Base-by-base conservation (phyloP, 2,329 filamentous ascomycete species). In the Phoma sp. region DNA sequence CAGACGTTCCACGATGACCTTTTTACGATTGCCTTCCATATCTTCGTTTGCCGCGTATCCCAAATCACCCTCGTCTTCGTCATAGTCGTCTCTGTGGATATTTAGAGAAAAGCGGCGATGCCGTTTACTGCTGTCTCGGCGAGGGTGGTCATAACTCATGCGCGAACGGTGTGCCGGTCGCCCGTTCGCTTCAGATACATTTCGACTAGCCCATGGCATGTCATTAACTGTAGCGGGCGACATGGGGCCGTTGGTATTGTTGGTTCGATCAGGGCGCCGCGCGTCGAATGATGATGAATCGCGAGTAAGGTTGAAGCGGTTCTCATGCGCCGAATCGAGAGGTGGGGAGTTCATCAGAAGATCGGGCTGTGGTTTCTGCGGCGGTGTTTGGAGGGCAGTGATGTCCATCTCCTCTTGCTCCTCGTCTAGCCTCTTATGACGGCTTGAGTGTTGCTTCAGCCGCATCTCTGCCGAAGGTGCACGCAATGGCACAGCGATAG, bases 1-100 rank as follows among this genome's bases (percentile, higher is more conserved):
- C 54, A 99, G 78, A 59, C 95, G 83, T 80, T 99, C 95, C 42
- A 99, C 93, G 80, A 99, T 98, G 42, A 99, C 95, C 76, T 95
- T 96, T 66, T 93, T 85, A 72, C 89, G 87, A 68, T 92, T 90
- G 10, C 90, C 90, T 75, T 98, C 95, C 85, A 96, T 91, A 24
- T 91, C 95, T 73, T 93, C 91, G 0, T 95, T 95, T 1, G 93
- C 93, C 9, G 93, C 91, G 76, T 96, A 99, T 8, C 95, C 95
- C 25, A 99, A 78, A 75, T 99, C 95, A 0, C 95, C 95, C 67
- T 96, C 93, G 7, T 92, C 81, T 64, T 96, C 68, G 6, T 67
- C 90, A 30, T 68, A 65, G 11, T 60, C 59, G 33, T 65, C 61
- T 70, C 79, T 71, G 45, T 76, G 71, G 41, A 71, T 69, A 29